These are phyloP conservation scores for Niveomyces coronatus DNA, from an alignment of 2,329 filamentous ascomycete species.

Conservation along the genomic window DNA sequence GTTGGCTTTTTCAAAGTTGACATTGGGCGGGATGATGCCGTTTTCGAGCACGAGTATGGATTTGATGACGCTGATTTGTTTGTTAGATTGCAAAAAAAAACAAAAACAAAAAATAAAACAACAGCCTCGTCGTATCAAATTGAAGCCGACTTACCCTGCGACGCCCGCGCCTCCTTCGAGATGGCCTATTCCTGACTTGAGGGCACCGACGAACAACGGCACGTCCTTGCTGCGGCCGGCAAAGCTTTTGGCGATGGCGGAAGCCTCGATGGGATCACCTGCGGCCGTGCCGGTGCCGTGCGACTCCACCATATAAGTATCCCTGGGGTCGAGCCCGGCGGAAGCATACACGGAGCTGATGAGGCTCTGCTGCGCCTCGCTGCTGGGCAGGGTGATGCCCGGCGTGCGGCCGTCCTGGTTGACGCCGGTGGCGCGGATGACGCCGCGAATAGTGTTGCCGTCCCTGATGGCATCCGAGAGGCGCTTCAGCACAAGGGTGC, in stretches of 20 bases:
- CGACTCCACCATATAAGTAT: slow-evolving; percentile 22
- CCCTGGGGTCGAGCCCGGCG: slow-evolving; percentile 18
- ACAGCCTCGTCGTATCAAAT: too few species aligned
- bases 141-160: too few species aligned
- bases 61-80: slow-evolving; percentile 13
- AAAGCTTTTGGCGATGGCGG: slow-evolving; percentile 11
- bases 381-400: not conserved
- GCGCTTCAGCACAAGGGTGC: not conserved
- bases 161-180: slow-evolving; percentile 14
- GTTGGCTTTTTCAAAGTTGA: not conserved
- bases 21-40: slow-evolving; percentile 11
- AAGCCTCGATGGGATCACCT: slow-evolving; percentile 17
- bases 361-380: slow-evolving; percentile 13
- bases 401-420: slow-evolving; percentile 31
- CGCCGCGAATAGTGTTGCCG: slow-evolving; percentile 18
- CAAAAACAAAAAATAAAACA: too few species aligned
- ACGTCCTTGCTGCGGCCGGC: slow-evolving; percentile 14
- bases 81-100: too few species aligned
- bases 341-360: slow-evolving; percentile 19
- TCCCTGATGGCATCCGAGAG: slow-evolving; percentile 29
- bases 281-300: slow-evolving; percentile 30
- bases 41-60: slow-evolving; percentile 12
- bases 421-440: slow-evolving; percentile 23
- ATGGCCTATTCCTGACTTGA: slow-evolving; percentile 16
- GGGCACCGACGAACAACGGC: slow-evolving; percentile 10